phyloP scores from a whole-genome alignment of 768 basidiomycete species.

The Rhodotorula taiwanensis region DNA sequence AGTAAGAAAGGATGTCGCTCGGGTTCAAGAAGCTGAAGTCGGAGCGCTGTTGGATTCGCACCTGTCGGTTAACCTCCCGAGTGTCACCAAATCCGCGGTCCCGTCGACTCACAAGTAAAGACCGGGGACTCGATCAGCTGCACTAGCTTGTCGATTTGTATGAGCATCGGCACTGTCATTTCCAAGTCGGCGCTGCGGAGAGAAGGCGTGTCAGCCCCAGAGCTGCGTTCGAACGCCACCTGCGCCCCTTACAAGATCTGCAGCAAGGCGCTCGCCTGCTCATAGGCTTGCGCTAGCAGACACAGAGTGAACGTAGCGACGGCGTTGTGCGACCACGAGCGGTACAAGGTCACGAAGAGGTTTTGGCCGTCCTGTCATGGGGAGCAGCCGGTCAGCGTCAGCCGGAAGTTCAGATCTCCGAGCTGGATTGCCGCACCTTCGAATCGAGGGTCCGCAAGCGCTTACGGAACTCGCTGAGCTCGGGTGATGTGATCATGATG shows the following conservation, averaged over 20 bases:
- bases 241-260: conserved; percentile 79
- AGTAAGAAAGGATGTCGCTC: conserved; percentile 93
- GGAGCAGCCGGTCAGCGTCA: too few species aligned
- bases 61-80: conserved; percentile 46
- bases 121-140: conserved; percentile 97
- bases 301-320: conserved; percentile 95
- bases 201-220: too few species aligned
- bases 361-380: conserved; percentile 96
- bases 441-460: conserved; percentile 88
- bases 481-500: conserved; percentile 91
- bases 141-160: conserved; percentile 95
- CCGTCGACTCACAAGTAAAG: conserved; percentile 70
- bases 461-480: conserved; percentile 88
- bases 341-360: conserved; percentile 83
- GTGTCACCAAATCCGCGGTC: too few species aligned
- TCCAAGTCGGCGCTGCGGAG: conserved; percentile 78
- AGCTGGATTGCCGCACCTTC: conserved; percentile 57
- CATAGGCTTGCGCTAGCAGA: conserved; percentile 93
- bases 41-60: conserved; percentile 45
- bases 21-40: conserved; percentile 90
- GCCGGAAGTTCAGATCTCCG: too few species aligned
- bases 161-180: conserved; percentile 85
- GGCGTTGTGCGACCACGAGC: conserved; percentile 98
- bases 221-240: neutral
- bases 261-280: conserved; percentile 92